Conservation (phyloP, 129 eudicot genomes). For the Helichrysum umbraculigerum region DNA sequence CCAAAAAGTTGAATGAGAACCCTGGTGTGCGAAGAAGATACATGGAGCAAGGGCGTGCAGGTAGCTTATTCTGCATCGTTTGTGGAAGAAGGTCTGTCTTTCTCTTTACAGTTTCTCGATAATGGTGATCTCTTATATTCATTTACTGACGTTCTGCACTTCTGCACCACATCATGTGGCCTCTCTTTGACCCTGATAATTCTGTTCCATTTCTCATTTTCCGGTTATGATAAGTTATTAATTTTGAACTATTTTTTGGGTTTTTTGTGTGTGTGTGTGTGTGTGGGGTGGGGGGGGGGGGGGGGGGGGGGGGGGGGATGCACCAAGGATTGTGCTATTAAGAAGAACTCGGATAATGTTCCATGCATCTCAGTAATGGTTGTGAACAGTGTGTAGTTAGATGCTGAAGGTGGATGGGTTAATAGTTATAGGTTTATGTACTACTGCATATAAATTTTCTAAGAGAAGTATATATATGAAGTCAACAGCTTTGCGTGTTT, state of each 20-base stretch:
- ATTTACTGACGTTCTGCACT: constrained; percentile 17
- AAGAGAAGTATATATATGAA: not conserved
- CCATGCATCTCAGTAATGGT: constrained; percentile 13
- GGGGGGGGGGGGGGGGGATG: too few species aligned
- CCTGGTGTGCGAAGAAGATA: constrained; percentile 47
- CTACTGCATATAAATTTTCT: not conserved
- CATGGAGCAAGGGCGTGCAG: constrained; percentile 65
- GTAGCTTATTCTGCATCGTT: constrained; percentile 73
- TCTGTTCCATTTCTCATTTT: constrained; percentile 5
- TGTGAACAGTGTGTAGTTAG: constrained; percentile 16
- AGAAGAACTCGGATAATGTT: not conserved
- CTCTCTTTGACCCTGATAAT: constrained; percentile 26
- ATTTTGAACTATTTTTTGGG: constrained; percentile 5
- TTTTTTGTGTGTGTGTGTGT: too few species aligned
- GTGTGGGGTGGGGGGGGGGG: too few species aligned
- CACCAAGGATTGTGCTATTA: not conserved
- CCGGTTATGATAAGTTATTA: constrained; percentile 13
- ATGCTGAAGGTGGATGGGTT: constrained; percentile 16
- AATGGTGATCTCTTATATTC: constrained; percentile 31
- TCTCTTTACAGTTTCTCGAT: constrained; percentile 29
- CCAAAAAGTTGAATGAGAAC: constrained; percentile 57
- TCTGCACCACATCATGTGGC: constrained; percentile 18
- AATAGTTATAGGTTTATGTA: not conserved
- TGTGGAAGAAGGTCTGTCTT: constrained; percentile 71
- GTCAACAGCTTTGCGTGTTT: constrained; percentile 2